Base-by-base conservation (phyloP, 148 eudicot genomes). In the Silene uniflora region DNA sequence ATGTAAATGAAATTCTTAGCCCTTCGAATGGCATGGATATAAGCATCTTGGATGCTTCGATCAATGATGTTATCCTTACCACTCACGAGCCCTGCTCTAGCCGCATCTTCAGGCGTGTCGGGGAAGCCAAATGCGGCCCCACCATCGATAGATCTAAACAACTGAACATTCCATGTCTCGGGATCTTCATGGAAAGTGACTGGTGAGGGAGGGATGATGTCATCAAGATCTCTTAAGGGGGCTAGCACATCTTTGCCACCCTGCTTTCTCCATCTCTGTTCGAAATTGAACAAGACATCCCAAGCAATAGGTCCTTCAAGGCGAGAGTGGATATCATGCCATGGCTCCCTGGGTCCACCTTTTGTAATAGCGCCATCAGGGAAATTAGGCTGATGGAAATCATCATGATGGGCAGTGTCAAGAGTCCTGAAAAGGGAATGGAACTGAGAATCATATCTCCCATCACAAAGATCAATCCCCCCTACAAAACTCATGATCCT, bases 61-160 rank as follows among this genome's bases (percentile, higher is more conserved):
- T 91, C 96, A 69, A 91, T 91, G 29, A 85, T 86, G 66, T 87
- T 89, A 74, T 91, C 91, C 78, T 91, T 91, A 75, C 96, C 96
- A 80, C 96, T 91, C 46, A 89, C 82, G 49, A 91, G 88, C n/a
- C 96, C 96, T 14, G 91, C 82, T 67, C 70, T 82, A n/a, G 91
- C 92, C 11, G 96, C 96, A 52, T 83, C 89, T 82, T 89, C 96
- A 27, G 96, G 96, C 3, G 92, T 71, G 35, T 91, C 92, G 17
- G 96, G 96, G 77, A 91, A 91, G 21, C 89, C 96, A 75, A 91
- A 91, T 46, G 96, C 96, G 18, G 96, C 96, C 44, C 96, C 96
- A 70, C 91, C 96, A 73, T 91, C 96, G 25, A 91, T 91, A 58
- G 96, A 91, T 73, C 96, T 78, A 81, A 91, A 91, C 69, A 91